Evolutionary conservation across 345 rosid species (phyloP), one percentile per base, ranked within the genome.

Genomic region (Hevea brasiliensis): DNA sequence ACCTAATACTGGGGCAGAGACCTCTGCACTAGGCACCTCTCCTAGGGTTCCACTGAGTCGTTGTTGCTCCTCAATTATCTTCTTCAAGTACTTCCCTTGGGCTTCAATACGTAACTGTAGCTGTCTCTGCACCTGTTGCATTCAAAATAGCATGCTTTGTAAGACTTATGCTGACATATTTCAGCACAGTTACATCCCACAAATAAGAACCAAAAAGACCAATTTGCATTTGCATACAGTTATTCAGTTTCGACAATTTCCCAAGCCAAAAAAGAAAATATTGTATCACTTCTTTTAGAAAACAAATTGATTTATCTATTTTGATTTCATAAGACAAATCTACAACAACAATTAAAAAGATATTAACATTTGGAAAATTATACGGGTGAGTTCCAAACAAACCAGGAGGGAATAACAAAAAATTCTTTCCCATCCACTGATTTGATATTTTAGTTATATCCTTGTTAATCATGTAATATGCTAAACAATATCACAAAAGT

Each of bases 61-160:
- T 29, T 94, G 96, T 78, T 95, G 98, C 90, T 95, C 99, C 85
- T 95, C 98, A 44, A 95, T 95, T 79, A 95, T 95, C 89, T 92
- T 95, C 87, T 95, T 92, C 85, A 95, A 81, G 83, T 92, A 95
- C 86, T 92, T 91, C 60, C 98, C 98, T 71, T 92, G 98, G 26
- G 98, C 99, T 82, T 95, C 99, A 77, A 95, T 95, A 65, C 99
- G 93, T 76, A 95, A 80, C 71, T 95, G 99, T 74, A 95, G 85
- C 82, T 95, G 99, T 81, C 96, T 89, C 87, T 95, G 99, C 76
- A 95, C 99, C 99, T 95, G 85, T 72, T 51, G 58, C 68, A 72
- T 59, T 74, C 69, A 18, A 72, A 68, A 63, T 21, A 73, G 11
- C 54, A 48, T n/a, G 53, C 3, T 53, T 41, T 7, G 58, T 65